phyloP scores from a whole-genome alignment of 306 rosid species.

The Cicer cuneatum region DNA sequence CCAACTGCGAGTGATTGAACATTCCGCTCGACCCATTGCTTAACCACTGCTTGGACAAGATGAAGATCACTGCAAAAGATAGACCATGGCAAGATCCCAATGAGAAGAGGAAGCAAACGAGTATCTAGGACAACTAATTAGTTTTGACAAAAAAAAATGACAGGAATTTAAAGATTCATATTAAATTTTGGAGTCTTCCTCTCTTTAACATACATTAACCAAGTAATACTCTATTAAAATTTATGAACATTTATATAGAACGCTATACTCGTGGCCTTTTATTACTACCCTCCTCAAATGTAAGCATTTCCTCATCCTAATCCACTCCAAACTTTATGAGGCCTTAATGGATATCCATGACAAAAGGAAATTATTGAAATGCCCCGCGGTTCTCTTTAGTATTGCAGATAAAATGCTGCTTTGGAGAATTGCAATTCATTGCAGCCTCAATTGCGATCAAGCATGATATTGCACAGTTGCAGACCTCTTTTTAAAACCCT shows the following conservation, averaged over 20 bases:
- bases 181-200: background rate
- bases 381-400: background rate
- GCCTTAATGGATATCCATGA: background rate
- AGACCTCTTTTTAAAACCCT: background rate
- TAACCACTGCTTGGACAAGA: conserved; percentile 64
- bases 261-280: background rate
- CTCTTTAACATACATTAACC: background rate
- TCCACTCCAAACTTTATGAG: background rate
- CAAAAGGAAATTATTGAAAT: background rate
- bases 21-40: conserved; percentile 60
- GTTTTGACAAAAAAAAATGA: conserved; percentile 4
- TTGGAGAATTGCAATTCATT: background rate
- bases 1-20: conserved; percentile 84
- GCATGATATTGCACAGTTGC: background rate
- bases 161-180: background rate
- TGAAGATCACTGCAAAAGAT: conserved; percentile 65
- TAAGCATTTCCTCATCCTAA: background rate
- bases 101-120: background rate
- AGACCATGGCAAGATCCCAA: conserved; percentile 22
- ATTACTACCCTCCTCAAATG: background rate
- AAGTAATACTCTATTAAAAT: background rate
- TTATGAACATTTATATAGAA: background rate
- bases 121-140: background rate
- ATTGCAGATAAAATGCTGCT: background rate
- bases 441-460: background rate